Base-by-base conservation (phyloP, 2,329 filamentous ascomycete genomes). In the Beauveria caledonica region DNA sequence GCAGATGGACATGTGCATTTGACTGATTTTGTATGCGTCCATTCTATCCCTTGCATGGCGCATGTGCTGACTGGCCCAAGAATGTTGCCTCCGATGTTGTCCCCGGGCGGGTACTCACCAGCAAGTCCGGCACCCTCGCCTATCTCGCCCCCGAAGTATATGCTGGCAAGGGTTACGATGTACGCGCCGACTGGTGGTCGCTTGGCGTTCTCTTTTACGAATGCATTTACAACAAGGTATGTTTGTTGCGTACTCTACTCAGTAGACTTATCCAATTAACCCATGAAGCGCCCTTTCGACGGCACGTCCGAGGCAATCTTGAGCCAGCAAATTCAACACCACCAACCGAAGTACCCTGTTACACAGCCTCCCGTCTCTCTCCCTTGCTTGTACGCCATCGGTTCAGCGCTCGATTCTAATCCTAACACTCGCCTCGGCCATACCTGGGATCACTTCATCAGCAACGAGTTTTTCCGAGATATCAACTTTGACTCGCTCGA, bases 141-240 rank as follows among this genome's bases (percentile, higher is more conserved):
- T 99, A 99, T 71, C 84, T 99, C 8, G 92, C 93, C 1, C 94
- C 94, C 5, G 94, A 99, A 73, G 94, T 97, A 2, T 99, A 97
- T 69, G 83, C 87, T 65, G 93, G 93, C 53, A 87, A 86, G 63
- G 94, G 94, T 44, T 99, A 99, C 70, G 87, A 89, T 62, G 86
- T 86, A 51, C 90, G 94, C 67, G 92, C 94, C 46, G 94, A 99
- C 72, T 99, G 94, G 94, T 99, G 94, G 94, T 97, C 94, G 6
- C 76, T 99, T 23, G 94, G 94, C 53, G 94, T 99, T 50, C 83
- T 96, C n/a, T 97, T 97, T 73, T 99, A 97, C 74, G 94, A 99
- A 74, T 97, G 94, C 81, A 97, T 99, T 65, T 99, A 97, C 78
- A 96, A 95, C 77, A 97, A 95, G 87, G 91, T 92, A 75, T 57